Evolutionary conservation across 1,284 basidiomycete genomes (phyloP).

Genomic region (Papiliotrema fonsecae): DNA sequence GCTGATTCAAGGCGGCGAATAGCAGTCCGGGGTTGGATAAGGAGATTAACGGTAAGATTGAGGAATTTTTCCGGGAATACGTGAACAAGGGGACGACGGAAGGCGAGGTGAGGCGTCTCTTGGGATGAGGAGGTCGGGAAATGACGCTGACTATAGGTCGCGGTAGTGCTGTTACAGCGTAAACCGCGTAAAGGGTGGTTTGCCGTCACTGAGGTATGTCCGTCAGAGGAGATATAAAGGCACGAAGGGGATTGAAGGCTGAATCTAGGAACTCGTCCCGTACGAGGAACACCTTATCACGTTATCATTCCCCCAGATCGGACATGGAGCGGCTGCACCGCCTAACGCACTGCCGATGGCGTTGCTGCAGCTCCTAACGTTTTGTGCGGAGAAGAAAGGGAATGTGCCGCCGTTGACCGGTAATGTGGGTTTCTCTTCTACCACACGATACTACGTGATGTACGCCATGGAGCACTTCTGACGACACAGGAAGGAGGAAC

Average conservation of each 20-base stretch:
- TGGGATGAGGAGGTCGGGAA: not conserved
- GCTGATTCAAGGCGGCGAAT: slow-evolving; percentile 9
- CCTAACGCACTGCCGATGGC: slow-evolving; percentile 22
- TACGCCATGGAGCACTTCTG: not conserved
- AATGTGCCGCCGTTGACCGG: slow-evolving; percentile 36
- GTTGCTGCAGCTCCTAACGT: slow-evolving; percentile 34
- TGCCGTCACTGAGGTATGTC: slow-evolving; percentile 40
- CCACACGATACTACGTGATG: too few relatives aligned
- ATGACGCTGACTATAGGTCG: slow-evolving; percentile 22
- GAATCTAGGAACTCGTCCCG: slow-evolving; percentile 36
- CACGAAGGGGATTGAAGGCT: not conserved
- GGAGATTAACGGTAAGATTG: slow-evolving; percentile 29
- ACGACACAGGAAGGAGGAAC: slow-evolving; percentile 20
- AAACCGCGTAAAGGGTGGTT: slow-evolving; percentile 45
- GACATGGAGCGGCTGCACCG: not conserved
- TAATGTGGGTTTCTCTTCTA: slow-evolving; percentile 20
- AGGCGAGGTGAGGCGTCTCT: slow-evolving; percentile 21
- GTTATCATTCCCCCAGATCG: slow-evolving; percentile 12
- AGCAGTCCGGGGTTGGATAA: slow-evolving; percentile 17
- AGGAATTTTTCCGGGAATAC: slow-evolving; percentile 26
- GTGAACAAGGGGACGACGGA: slow-evolving; percentile 17
- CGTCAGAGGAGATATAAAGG: not conserved
- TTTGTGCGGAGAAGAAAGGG: slow-evolving; percentile 32
- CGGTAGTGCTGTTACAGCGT: slow-evolving; percentile 41
- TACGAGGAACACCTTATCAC: slow-evolving; percentile 47